These are phyloP conservation scores for Fonsecaea monophora DNA, from an alignment of 2,329 filamentous ascomycete genomes.

Conservation along the genomic window DNA sequence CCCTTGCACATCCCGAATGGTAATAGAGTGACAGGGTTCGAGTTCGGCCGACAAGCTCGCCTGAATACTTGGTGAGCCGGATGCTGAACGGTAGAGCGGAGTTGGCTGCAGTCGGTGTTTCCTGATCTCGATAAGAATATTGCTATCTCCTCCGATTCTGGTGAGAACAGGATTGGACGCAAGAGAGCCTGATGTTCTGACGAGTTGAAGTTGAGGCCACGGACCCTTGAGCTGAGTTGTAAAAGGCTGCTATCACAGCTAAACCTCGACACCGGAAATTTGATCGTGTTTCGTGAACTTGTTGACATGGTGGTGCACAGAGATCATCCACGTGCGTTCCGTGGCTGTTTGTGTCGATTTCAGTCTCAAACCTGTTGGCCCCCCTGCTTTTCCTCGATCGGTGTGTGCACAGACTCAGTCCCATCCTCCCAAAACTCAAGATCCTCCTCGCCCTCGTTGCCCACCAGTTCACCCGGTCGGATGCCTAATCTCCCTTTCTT, in stretches of 20 bases:
- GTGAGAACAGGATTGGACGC: not conserved
- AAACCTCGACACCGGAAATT: not conserved
- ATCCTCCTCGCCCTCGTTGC: constrained; percentile 72
- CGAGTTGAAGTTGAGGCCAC: not conserved
- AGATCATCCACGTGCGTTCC: not conserved
- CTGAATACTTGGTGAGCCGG: not conserved
- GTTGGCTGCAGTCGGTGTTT: not conserved
- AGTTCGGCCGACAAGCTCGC: not conserved
- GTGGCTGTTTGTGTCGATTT: not conserved
- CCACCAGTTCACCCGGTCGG: constrained; percentile 65
- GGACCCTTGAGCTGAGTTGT: not conserved
- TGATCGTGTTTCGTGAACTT: not conserved
- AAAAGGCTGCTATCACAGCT: not conserved
- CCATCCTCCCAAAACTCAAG: constrained; percentile 90
- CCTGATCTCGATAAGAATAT: not conserved
- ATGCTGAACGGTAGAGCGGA: not conserved
- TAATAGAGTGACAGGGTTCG: not conserved
- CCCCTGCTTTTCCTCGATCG: constrained; percentile 17
- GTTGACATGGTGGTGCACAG: not conserved
- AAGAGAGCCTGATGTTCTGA: not conserved
- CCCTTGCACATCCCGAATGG: not conserved
- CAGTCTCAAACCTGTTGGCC: not conserved
- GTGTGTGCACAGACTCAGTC: constrained; percentile 46
- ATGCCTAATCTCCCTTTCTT: constrained; percentile 75
- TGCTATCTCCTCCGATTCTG: not conserved